These are phyloP conservation scores for Nymphaea colorata DNA, from an alignment of 164 flowering plant genomes.

Conservation along the genomic window DNA sequence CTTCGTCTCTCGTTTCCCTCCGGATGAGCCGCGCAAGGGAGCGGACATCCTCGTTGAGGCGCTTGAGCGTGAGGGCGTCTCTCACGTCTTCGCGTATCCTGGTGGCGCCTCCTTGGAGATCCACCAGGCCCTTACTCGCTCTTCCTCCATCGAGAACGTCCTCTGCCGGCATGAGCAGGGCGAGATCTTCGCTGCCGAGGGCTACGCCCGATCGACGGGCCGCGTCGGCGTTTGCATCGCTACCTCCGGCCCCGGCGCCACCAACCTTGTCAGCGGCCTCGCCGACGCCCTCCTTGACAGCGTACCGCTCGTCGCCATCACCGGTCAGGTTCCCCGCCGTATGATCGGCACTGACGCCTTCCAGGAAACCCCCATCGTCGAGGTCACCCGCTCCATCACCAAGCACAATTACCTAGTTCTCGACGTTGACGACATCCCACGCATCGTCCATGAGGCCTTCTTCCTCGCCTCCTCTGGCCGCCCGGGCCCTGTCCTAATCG, in stretches of 20 bases:
- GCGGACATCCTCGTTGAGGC: constrained; percentile 61
- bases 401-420: constrained; percentile 53
- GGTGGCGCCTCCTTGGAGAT: constrained; percentile 64
- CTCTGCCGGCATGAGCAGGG: constrained; percentile 60
- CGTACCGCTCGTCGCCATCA: constrained; percentile 42
- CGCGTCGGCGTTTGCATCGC: constrained; percentile 47
- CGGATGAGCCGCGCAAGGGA: constrained; percentile 47
- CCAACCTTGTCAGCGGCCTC: constrained; percentile 53
- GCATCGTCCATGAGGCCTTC: constrained; percentile 42
- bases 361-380: constrained; percentile 51
- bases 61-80: constrained; percentile 45
- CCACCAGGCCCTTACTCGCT: constrained; percentile 53
- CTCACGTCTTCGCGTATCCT: constrained; percentile 45
- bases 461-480: constrained; percentile 37
- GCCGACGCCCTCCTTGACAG: constrained; percentile 54
- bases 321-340: constrained; percentile 46
- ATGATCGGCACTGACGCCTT: constrained; percentile 65
- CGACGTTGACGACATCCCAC: constrained; percentile 47
- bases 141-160: constrained; percentile 25
- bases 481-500: constrained; percentile 58
- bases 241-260: constrained; percentile 66
- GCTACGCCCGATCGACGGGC: constrained; percentile 54
- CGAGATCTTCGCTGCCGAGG: constrained; percentile 49
- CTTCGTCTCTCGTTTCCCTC: constrained; percentile 23
- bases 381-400: constrained; percentile 45